These are phyloP conservation scores for Candida ovalis DNA, from an alignment of 805 yeast genomes.

Conservation along the genomic window DNA sequence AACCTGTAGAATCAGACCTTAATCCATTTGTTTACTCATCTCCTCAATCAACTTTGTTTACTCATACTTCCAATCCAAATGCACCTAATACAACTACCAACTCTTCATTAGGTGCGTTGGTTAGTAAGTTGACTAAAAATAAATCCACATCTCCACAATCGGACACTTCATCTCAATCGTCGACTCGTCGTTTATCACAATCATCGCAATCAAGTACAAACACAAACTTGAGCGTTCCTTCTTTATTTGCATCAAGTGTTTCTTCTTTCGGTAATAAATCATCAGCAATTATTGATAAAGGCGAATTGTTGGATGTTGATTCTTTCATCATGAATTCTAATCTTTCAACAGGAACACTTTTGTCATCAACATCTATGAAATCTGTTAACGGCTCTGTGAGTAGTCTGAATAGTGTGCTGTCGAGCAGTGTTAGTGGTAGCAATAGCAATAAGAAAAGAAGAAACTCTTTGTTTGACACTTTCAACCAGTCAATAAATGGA, in stretches of 20 bases:
- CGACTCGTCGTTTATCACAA: slow-evolving; percentile 6
- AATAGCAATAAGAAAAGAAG: slow-evolving; percentile 11
- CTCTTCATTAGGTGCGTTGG: neutral
- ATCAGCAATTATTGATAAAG: neutral
- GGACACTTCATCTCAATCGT: slow-evolving; percentile 3
- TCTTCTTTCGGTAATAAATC: neutral
- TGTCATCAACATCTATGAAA: neutral
- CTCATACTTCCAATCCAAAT: neutral
- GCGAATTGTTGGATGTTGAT: neutral
- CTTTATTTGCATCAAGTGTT: slow-evolving; percentile 25
- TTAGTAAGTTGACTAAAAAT: neutral
- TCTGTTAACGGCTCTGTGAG: neutral
- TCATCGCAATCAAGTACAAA: slow-evolving; percentile 1
- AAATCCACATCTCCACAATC: slow-evolving; percentile 9
- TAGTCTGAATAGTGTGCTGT: neutral
- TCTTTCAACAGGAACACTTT: neutral
- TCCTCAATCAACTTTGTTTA: neutral
- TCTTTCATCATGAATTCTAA: neutral
- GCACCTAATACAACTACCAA: neutral
- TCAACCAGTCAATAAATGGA: slow-evolving; percentile 24
- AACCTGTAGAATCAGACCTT: neutral
- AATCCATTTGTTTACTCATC: neutral
- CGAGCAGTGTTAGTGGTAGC: slow-evolving; percentile 1
- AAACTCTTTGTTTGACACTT: slow-evolving; percentile 24
- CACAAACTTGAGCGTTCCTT: slow-evolving; percentile 18